phyloP scores from a whole-genome alignment of 2,329 filamentous ascomycete species.

The Colletotrichum orbiculare region DNA sequence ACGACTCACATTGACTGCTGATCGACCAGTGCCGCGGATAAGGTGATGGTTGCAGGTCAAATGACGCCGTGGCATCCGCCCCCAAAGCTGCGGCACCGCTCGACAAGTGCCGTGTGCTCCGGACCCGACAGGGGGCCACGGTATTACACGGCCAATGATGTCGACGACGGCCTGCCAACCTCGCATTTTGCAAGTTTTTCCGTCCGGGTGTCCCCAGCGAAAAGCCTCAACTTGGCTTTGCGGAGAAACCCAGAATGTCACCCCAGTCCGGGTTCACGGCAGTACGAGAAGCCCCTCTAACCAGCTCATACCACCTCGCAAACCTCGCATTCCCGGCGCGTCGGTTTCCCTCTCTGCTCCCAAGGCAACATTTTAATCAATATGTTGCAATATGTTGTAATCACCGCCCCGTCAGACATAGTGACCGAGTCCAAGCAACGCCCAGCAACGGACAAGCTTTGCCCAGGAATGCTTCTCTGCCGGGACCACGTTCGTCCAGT shows the following conservation, averaged over 20 bases:
- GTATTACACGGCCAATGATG: constrained; percentile 20
- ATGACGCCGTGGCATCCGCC: constrained; percentile 14
- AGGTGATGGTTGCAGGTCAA: constrained; percentile 13
- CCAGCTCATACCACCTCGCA: constrained; percentile 8
- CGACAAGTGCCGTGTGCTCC: constrained; percentile 21
- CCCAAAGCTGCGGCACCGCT: constrained; percentile 12
- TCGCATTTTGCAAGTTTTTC: constrained; percentile 12
- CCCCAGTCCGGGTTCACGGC: constrained; percentile 9
- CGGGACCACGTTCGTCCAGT: constrained; percentile 26
- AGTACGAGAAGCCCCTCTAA: constrained; percentile 5
- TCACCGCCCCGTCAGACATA: constrained; percentile 1
- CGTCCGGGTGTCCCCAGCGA: constrained; percentile 17
- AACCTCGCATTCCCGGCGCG: not conserved
- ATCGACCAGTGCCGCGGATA: constrained; percentile 21
- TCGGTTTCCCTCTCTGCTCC: not conserved
- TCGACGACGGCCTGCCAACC: not conserved
- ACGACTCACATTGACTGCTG: not conserved
- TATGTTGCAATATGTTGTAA: not conserved
- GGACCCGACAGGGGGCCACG: not conserved
- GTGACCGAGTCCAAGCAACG: not conserved
- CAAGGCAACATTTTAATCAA: constrained; percentile 7
- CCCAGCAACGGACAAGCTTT: constrained; percentile 6
- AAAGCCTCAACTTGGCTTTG: constrained; percentile 20
- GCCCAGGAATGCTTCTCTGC: constrained; percentile 13
- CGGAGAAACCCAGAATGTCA: constrained; percentile 21